Conservation (phyloP, 2,329 filamentous ascomycete genomes). For the Aureobasidium pullulans region DNA sequence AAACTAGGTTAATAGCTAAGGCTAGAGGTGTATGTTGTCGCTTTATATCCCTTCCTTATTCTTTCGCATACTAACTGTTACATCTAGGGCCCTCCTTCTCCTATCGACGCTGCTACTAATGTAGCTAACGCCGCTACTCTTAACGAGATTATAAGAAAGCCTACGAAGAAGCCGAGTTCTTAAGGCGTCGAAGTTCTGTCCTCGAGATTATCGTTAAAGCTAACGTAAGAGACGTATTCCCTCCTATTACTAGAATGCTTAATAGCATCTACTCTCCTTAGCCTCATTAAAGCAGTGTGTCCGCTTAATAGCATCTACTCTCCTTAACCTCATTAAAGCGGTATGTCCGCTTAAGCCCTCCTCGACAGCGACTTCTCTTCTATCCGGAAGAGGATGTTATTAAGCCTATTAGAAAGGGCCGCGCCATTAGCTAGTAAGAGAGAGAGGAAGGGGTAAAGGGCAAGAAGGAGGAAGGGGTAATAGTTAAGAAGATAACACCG, state of each 20-base stretch:
- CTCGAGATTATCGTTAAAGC: too few species aligned
- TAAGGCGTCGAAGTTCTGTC: too few species aligned
- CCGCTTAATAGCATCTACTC: neutral
- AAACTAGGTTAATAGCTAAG: neutral
- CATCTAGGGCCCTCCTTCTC: neutral
- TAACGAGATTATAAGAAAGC: neutral
- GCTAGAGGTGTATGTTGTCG: neutral
- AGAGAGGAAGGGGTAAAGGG: too few species aligned
- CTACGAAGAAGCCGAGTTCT: too few species aligned
- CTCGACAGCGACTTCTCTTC: too few species aligned
- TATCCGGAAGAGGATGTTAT: too few species aligned
- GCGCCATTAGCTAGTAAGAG: too few species aligned
- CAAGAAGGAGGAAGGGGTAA: too few species aligned
- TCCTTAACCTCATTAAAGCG: neutral
- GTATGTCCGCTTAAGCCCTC: too few species aligned
- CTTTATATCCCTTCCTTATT: neutral
- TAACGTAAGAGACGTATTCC: neutral
- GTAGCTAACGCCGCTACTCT: neutral
- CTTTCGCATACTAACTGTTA: neutral
- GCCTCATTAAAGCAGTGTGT: neutral
- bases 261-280: neutral
- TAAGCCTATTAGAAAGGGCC: too few species aligned
- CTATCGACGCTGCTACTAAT: neutral
- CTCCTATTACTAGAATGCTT: neutral
- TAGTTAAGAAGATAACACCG: too few species aligned